These are phyloP conservation scores for Colletotrichum scovillei DNA, from an alignment of 2,329 filamentous ascomycete genomes.

Conservation along the genomic window DNA sequence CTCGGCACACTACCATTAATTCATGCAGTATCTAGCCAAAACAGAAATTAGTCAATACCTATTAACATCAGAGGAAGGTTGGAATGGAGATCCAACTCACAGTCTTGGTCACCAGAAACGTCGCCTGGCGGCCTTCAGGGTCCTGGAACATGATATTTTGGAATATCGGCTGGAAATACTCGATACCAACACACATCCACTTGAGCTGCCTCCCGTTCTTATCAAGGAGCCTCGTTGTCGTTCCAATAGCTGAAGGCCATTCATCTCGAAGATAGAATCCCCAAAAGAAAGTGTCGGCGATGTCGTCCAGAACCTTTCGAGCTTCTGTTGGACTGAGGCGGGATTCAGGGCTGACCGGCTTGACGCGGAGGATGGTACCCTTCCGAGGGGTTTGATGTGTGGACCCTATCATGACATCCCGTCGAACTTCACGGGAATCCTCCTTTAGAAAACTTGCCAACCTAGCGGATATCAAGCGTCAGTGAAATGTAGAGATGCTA, in stretches of 20 bases:
- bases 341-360: background rate
- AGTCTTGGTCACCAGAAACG: background rate
- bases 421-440: background rate
- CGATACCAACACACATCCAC: background rate
- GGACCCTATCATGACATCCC: background rate
- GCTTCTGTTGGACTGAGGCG: background rate
- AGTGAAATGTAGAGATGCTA: background rate
- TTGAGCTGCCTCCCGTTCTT: background rate
- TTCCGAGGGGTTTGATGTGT: no score
- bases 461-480: background rate
- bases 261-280: constrained; percentile 10
- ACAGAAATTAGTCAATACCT: background rate
- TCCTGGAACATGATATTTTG: background rate
- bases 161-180: background rate
- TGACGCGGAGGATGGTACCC: background rate
- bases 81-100: background rate
- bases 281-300: background rate
- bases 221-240: background rate
- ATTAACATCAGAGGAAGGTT: background rate
- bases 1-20: constrained; percentile 3
- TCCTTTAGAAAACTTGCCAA: background rate
- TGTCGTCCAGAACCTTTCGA: background rate
- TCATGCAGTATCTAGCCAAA: constrained; percentile 19
- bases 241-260: background rate
- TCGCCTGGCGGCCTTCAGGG: background rate